phyloP scores from a whole-genome alignment of 208 protist species.

The Polymyxa betae region DNA sequence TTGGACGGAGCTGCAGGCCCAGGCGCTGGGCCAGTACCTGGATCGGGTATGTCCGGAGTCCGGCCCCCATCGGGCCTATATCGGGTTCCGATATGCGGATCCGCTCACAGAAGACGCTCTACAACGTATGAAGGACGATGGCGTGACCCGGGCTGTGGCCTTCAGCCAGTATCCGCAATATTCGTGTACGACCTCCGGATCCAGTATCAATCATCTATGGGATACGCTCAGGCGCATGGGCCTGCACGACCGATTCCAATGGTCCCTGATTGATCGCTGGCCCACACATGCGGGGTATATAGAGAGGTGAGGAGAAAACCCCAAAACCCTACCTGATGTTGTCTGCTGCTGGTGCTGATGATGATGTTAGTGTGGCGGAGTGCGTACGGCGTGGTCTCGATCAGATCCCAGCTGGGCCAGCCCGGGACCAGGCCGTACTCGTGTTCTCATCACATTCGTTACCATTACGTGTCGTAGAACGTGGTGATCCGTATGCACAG shows the following conservation, averaged over 20 bases:
- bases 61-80: conserved; percentile 48
- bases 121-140: conserved; percentile 58
- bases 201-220: conserved; percentile 70
- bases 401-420: not conserved
- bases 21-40: conserved; percentile 16
- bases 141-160: conserved; percentile 70
- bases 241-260: conserved; percentile 64
- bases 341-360: not conserved
- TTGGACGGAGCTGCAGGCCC: conserved; percentile 29
- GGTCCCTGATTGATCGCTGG: conserved; percentile 76
- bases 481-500: conserved; percentile 72
- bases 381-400: not conserved
- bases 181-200: conserved; percentile 73
- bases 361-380: not conserved
- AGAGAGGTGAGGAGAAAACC: conserved; percentile 22
- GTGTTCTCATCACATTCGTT: conserved; percentile 77
- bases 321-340: too few relatives aligned
- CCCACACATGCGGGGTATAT: conserved; percentile 63
- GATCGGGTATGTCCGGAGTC: conserved; percentile 32
- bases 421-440: conserved; percentile 63
- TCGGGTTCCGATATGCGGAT: conserved; percentile 44
- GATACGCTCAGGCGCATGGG: conserved; percentile 44
- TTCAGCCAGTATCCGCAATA: conserved; percentile 79
- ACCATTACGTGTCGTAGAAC: conserved; percentile 71
- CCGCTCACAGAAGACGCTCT: conserved; percentile 39